phyloP scores from a whole-genome alignment of 768 basidiomycete genomes.

The Mycena chlorophos region DNA sequence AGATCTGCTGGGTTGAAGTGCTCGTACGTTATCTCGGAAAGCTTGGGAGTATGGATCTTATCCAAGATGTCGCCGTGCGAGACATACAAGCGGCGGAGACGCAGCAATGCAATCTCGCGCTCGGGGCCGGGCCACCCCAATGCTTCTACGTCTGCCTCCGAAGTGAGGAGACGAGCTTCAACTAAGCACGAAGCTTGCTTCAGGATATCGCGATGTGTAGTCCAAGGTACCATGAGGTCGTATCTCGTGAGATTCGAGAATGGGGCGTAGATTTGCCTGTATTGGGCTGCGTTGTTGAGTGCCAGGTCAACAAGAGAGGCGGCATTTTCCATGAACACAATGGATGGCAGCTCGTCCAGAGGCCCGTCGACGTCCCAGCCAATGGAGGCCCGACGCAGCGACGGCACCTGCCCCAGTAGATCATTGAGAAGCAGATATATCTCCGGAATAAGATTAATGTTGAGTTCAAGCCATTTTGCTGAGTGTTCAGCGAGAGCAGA shows the following conservation, averaged over 20 bases:
- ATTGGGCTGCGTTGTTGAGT: slow-evolving; percentile 1
- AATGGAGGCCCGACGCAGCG: neutral
- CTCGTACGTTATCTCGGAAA: neutral
- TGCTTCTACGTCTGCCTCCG: neutral
- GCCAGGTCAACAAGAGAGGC: slow-evolving; percentile 3
- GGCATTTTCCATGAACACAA: neutral
- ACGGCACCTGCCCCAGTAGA: neutral
- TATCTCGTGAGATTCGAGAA: neutral
- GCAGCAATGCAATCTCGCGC: neutral
- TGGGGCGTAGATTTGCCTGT: neutral
- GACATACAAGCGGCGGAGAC: neutral
- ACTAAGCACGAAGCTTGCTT: neutral
- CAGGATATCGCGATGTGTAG: neutral
- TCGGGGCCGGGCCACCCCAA: too few relatives aligned
- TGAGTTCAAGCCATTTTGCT: neutral
- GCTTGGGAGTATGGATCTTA: neutral
- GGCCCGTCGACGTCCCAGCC: neutral
- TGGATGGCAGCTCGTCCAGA: neutral
- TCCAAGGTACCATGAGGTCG: neutral
- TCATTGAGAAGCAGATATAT: neutral
- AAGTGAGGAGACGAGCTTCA: neutral
- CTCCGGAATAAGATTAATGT: neutral
- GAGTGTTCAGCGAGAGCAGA: neutral
- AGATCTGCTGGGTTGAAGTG: too few relatives aligned
- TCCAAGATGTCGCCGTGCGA: neutral